These are phyloP conservation scores for Naganishia sp. DNA, from an alignment of 1,284 basidiomycete species.

Conservation along the genomic window DNA sequence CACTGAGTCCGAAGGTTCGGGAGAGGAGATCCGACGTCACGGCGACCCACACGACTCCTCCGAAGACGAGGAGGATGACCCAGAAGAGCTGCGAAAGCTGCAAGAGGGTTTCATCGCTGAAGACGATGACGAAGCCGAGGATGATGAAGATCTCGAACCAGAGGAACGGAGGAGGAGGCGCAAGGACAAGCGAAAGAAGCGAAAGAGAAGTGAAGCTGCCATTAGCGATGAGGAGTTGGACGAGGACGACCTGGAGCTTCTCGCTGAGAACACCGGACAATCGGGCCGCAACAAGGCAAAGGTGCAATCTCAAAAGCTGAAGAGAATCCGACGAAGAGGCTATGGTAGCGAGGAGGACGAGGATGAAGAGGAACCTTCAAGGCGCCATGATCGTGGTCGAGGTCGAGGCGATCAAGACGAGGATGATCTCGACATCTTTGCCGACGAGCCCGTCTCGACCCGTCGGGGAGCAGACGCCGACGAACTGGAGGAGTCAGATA, in stretches of 20 bases:
- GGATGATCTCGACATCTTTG: constrained; percentile 47
- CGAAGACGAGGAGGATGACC: constrained; percentile 54
- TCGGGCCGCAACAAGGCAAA: constrained; percentile 51
- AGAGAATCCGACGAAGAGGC: constrained; percentile 44
- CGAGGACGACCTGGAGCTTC: constrained; percentile 90
- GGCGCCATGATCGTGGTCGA: background rate
- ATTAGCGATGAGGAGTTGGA: constrained; percentile 64
- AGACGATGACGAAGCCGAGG: constrained; percentile 52
- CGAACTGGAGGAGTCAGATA: constrained; percentile 58
- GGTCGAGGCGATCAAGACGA: background rate
- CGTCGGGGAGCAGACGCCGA: constrained; percentile 45
- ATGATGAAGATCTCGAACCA: constrained; percentile 41
- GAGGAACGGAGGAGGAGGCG: constrained; percentile 40
- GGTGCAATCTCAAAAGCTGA: constrained; percentile 41
- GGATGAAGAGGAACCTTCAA: constrained; percentile 57
- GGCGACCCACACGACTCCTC: constrained; percentile 53
- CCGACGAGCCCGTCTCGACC: constrained; percentile 45
- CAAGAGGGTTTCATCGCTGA: constrained; percentile 54
- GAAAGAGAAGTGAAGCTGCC: constrained; percentile 38
- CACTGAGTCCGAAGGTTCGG: constrained; percentile 49
- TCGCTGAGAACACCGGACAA: constrained; percentile 89
- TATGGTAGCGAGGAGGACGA: constrained; percentile 57
- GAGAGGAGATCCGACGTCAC: constrained; percentile 52
- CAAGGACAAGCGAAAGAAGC: constrained; percentile 44
- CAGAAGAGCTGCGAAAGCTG: constrained; percentile 51